A percentile compares a stretch with the other conserved stretches of the same genome.
phyloP scores from a whole-genome alignment of 148 eudicot species.

The Fallopia convolvulus region DNA sequence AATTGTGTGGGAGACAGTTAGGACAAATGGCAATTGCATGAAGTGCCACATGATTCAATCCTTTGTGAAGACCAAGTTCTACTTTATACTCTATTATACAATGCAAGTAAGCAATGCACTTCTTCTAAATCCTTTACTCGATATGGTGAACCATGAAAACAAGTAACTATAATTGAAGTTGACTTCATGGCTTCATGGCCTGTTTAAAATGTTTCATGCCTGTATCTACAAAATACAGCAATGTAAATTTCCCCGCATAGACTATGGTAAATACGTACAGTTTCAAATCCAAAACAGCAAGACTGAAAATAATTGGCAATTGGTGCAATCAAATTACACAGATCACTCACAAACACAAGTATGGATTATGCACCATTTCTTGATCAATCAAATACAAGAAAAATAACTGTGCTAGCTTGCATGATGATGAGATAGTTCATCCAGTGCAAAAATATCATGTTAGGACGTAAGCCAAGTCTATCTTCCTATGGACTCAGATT shows the following conservation, averaged over 20 bases:
- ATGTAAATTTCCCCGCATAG: background rate
- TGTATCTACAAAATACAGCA: background rate
- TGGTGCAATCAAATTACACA: background rate
- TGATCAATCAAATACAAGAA: constrained; percentile 1
- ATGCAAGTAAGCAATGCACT: background rate
- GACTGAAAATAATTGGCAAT: constrained; percentile 1
- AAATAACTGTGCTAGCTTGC: background rate
- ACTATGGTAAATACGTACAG: background rate
- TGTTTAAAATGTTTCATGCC: background rate
- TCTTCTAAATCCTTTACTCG: background rate
- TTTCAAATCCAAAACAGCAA: background rate
- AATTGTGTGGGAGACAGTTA: no score
- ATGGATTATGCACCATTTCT: background rate
- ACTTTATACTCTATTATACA: no score
- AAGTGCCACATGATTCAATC: no score
- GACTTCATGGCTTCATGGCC: background rate
- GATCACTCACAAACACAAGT: background rate
- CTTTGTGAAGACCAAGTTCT: no score
- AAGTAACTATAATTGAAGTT: background rate
- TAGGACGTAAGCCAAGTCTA: background rate
- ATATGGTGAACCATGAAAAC: background rate
- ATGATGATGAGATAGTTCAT: background rate
- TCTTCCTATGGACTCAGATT: background rate
- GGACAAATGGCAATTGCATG: no score
- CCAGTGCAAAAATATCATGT: background rate